Base-by-base conservation (phyloP, 1,284 basidiomycete species). In the Thelephora terrestris region DNA sequence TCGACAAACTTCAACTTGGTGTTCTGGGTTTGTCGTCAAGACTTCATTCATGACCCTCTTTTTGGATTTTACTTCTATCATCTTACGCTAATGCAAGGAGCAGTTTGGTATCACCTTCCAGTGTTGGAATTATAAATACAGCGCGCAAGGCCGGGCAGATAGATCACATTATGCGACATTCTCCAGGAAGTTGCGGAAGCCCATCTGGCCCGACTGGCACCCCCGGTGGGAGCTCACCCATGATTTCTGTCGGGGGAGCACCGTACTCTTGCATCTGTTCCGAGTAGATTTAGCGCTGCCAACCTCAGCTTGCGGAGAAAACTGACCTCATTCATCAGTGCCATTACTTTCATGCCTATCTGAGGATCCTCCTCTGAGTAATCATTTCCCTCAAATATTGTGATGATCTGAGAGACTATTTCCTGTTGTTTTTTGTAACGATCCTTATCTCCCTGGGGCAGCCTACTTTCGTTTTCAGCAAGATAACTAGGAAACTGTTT, bases 191-290 rank as follows among this genome's bases (percentile, higher is more conserved):
- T 44, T 76, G 66, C 5, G 81, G 77, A 43, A 77, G 57, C 1
- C 79, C 78, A 45, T 85, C 80, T 3, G 69, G 43, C 1, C 75
- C 75, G 25, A 82, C 56, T 9, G 71, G 78, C 47, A 88, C 69
- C 18, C 85, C 91, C 4, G 90, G 78, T 0, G 93, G 93, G 55
- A 97, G 73, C 4, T 89, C 83, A 2, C 94, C 95, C 80, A 96
- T 91, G 48, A 98, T 80, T 61, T 94, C 91, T 45, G 81, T 66
- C 0, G 94, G 94, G 0, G 94, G 94, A 10, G 89, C 81, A 2
- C 95, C 94, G 50, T 85, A 75, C 27, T 75, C 73, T 74, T 94
- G 91, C 77, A 95, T 81, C 85, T 92, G 57, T 9, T 42, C 20
- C 21, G 46, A 6, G 21, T 47, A 17, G 39, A 37, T 10, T 48